Evolutionary conservation across 345 rosid species (phyloP).

Genomic region (Rhodamnia argentea): DNA sequence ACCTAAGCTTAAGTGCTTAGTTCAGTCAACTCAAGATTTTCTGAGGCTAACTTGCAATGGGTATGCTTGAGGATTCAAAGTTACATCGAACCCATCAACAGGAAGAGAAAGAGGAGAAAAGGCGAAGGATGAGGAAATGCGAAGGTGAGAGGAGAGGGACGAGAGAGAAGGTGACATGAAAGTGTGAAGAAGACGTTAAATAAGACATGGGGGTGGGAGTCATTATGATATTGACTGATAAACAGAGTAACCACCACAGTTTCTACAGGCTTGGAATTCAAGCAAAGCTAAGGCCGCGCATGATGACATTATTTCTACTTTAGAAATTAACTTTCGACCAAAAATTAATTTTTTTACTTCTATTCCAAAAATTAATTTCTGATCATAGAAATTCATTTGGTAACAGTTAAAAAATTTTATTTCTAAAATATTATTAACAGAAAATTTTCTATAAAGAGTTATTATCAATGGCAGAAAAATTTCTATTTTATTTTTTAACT

Average conservation of each 20-base stretch:
- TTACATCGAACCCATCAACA: background rate
- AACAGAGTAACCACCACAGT: background rate
- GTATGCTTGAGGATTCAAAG: background rate
- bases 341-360: too few species aligned
- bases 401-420: too few species aligned
- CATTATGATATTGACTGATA: constrained; percentile 5
- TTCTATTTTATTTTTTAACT: too few species aligned
- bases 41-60: background rate
- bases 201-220: background rate
- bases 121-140: background rate
- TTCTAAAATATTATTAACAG: too few species aligned
- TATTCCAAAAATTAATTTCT: too few species aligned
- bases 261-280: constrained; percentile 12
- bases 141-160: background rate
- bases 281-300: constrained; percentile 9
- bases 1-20: background rate
- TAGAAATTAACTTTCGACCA: too few species aligned
- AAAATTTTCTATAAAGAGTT: too few species aligned
- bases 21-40: background rate
- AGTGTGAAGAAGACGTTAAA: background rate
- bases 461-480: too few species aligned
- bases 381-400: too few species aligned
- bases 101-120: background rate
- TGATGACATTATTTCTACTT: too few species aligned
- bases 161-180: background rate